Evolutionary conservation across 2,329 filamentous ascomycete genomes (phyloP), one percentile per base, ranked within the genome.

Genomic region (Fusarium compactum): DNA sequence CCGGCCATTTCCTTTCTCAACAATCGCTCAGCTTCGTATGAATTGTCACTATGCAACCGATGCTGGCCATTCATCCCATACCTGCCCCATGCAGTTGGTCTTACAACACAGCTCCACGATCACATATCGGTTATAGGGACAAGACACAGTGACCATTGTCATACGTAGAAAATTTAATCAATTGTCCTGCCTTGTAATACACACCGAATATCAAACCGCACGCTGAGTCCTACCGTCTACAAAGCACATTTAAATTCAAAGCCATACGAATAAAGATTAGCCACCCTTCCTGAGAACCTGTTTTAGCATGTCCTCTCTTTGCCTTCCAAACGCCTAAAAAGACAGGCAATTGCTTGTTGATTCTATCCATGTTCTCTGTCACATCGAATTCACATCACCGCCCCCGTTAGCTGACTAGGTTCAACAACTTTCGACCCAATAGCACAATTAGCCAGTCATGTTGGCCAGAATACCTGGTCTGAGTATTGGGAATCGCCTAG

Each of bases 211-310:
- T 69, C 67, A 69, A 62, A 65, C 53, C 69, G 54, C 56, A 63
- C 51, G 59, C 69, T 61, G 30, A 67, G 65, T 69, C 57, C 54
- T 61, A 56, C 53, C 54, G 38, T 70, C 60, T 74, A 64, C 58
- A 64, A 63, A 64, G 65, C 67, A 70, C 68, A 74, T 67, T 62
- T 52, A 65, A 74, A 59, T 55, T 38, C 54, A 73, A 65, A 68
- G 46, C 46, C 55, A 44, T 50, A 52, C 22, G 43, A 65, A 70
- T 67, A 68, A 44, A 73, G 62, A 72, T 61, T 38, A 53, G 51
- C 60, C 57, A 15, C 64, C 48, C 40, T 61, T 51, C 29, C 48
- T 50, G 18, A 40, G 57, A 65, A 58, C 52, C 30, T 64, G 41
- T 41, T 46, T 59, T 54, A 24, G 38, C 46, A 51, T 32, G 47